phyloP scores from a whole-genome alignment of 208 protist species.

The Trypanosoma brucei region DNA sequence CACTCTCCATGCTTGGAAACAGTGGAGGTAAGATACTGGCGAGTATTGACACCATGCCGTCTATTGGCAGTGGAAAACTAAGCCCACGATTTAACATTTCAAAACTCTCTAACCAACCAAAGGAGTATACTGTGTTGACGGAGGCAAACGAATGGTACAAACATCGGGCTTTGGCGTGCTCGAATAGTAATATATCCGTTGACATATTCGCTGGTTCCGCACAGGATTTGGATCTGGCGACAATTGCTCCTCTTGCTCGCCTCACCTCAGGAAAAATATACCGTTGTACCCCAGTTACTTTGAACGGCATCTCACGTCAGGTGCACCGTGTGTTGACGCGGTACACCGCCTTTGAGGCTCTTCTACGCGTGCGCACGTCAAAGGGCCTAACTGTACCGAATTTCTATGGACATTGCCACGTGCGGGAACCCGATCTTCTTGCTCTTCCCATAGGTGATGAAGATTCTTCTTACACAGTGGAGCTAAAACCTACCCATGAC shows the following conservation, averaged over 20 bases:
- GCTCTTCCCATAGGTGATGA: conserved; percentile 89
- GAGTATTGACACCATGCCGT: conserved; percentile 84
- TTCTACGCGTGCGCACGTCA: conserved; percentile 94
- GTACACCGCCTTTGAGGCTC: conserved; percentile 92
- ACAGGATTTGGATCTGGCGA: conserved; percentile 88
- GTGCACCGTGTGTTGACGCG: conserved; percentile 80
- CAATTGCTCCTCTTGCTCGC: conserved; percentile 79
- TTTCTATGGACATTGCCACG: conserved; percentile 96
- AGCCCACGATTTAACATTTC: conserved; percentile 76
- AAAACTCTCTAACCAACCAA: conserved; percentile 74
- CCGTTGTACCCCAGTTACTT: conserved; percentile 43
- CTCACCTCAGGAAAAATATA: conserved; percentile 78
- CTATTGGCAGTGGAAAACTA: conserved; percentile 82
- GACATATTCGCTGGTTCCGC: conserved; percentile 83
- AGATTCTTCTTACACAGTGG: conserved; percentile 86
- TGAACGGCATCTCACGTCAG: conserved; percentile 59
- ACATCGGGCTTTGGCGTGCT: conserved; percentile 89
- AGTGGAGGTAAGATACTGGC: conserved; percentile 92
- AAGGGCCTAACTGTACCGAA: conserved; percentile 77
- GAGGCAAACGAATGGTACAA: conserved; percentile 95
- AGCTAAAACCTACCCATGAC: conserved; percentile 59
- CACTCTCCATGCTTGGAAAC: conserved; percentile 79
- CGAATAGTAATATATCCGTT: conserved; percentile 87
- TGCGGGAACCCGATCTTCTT: conserved; percentile 93
- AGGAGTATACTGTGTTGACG: conserved; percentile 83